These are phyloP conservation scores for Clonostachys solani DNA, from an alignment of 2,329 filamentous ascomycete species.

Conservation along the genomic window DNA sequence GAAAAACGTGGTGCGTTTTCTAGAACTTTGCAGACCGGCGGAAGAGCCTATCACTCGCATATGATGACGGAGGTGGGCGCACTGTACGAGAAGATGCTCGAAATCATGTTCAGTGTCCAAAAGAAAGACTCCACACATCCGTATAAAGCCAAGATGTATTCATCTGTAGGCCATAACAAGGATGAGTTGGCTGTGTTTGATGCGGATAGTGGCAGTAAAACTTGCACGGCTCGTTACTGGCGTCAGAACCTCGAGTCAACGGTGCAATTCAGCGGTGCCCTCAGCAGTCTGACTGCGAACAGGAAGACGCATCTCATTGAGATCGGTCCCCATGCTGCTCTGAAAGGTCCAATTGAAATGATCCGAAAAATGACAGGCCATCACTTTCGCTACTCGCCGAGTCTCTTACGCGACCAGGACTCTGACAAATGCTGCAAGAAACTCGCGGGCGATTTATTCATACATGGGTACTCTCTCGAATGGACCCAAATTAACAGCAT, in stretches of 20 bases:
- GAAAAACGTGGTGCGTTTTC: constrained; percentile 16
- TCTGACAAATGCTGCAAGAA: background rate
- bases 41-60: constrained; percentile 37
- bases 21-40: constrained; percentile 20
- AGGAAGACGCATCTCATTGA: constrained; percentile 12
- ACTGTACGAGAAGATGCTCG: constrained; percentile 10
- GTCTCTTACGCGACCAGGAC: background rate
- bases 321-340: constrained; percentile 8
- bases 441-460: background rate
- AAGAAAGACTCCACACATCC: background rate
- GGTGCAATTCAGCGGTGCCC: constrained; percentile 5
- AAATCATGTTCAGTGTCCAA: constrained; percentile 9
- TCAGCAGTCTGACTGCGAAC: constrained; percentile 4
- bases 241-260: constrained; percentile 8
- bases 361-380: constrained; percentile 22
- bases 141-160: background rate
- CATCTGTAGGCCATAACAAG: background rate
- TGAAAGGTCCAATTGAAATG: constrained; percentile 6
- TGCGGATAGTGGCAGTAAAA: background rate
- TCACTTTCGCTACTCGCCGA: background rate
- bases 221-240: constrained; percentile 5
- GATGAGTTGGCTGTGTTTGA: background rate
- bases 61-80: constrained; percentile 21
- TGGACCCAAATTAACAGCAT: background rate
- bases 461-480: background rate